A percentile compares a stretch with the other conserved stretches of the same genome.
Conservation (phyloP, 2,329 filamentous ascomycete genomes). For the Neonectria punicea region DNA sequence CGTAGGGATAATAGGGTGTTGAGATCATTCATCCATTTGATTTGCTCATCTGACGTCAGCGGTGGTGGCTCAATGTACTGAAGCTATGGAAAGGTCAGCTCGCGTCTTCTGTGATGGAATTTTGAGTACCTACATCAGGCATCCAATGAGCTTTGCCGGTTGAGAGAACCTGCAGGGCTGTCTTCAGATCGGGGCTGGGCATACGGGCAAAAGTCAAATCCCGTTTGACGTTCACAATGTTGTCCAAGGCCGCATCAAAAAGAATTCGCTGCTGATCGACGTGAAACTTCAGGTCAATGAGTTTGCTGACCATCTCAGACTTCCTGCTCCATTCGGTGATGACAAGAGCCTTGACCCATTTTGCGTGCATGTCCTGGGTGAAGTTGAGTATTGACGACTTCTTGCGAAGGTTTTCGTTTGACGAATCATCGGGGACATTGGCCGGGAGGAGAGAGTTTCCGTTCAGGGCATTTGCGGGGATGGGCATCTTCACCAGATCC, state of each 20-base stretch:
- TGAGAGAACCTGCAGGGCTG: conserved; percentile 85
- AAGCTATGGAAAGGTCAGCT: conserved; percentile 63
- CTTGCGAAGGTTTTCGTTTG: conserved; percentile 76
- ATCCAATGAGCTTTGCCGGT: conserved; percentile 82
- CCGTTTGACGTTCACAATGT: conserved; percentile 77
- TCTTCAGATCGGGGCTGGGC: conserved; percentile 90
- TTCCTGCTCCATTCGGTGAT: conserved; percentile 90
- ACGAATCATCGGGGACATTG: conserved; percentile 63
- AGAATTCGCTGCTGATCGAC: conserved; percentile 70
- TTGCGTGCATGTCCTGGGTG: conserved; percentile 80
- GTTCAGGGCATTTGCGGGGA: conserved; percentile 62
- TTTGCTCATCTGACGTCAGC: conserved; percentile 76
- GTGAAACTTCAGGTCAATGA: conserved; percentile 88
- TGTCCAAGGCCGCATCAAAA: conserved; percentile 69
- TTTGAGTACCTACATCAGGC: conserved; percentile 71
- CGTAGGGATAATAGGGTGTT: conserved; percentile 86
- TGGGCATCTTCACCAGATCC: conserved; percentile 75
- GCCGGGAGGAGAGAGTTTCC: conserved; percentile 54
- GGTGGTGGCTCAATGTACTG: conserved; percentile 80
- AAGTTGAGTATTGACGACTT: conserved; percentile 81
- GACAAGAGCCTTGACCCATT: conserved; percentile 93
- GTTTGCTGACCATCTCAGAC: conserved; percentile 80
- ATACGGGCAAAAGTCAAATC: conserved; percentile 78
- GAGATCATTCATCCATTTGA: conserved; percentile 80
- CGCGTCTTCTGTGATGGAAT: background rate